Evolutionary conservation across 2,329 filamentous ascomycete species (phyloP).

Genomic region (Xylaria sp.): DNA sequence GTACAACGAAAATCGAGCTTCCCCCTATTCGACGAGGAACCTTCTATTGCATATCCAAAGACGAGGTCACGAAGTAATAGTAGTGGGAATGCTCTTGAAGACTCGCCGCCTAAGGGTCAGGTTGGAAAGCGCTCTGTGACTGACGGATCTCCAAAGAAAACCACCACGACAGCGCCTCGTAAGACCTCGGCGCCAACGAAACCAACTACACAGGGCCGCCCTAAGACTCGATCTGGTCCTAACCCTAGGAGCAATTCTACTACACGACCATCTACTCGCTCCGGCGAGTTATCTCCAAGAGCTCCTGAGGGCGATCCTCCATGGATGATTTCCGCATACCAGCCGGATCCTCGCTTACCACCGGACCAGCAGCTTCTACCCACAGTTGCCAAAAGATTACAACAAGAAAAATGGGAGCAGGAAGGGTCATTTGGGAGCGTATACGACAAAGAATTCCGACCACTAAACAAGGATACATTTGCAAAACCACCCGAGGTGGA

Average conservation of each 20-base stretch:
- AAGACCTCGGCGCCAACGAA: slow-evolving; percentile 60
- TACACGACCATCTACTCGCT: slow-evolving; percentile 71
- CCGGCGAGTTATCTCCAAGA: slow-evolving; percentile 65
- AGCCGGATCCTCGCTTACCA: slow-evolving; percentile 91
- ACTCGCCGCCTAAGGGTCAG: slow-evolving; percentile 49
- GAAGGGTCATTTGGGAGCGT: slow-evolving; percentile 86
- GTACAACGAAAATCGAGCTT: slow-evolving; percentile 69
- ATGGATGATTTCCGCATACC: slow-evolving; percentile 95
- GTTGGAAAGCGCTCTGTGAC: slow-evolving; percentile 56
- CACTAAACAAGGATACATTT: slow-evolving; percentile 75
- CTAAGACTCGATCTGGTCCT: slow-evolving; percentile 71
- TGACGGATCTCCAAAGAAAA: slow-evolving; percentile 67
- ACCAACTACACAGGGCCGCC: slow-evolving; percentile 58
- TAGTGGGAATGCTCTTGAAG: slow-evolving; percentile 63
- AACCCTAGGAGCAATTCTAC: slow-evolving; percentile 58
- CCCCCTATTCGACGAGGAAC: slow-evolving; percentile 64
- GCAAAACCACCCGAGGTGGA: slow-evolving; percentile 56
- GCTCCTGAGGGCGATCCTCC: slow-evolving; percentile 93
- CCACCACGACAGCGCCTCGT: slow-evolving; percentile 49
- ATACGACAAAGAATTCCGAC: slow-evolving; percentile 88
- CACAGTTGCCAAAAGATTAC: slow-evolving; percentile 88
- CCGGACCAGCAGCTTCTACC: slow-evolving; percentile 96
- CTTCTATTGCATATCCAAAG: slow-evolving; percentile 68
- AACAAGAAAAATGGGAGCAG: slow-evolving; percentile 95
- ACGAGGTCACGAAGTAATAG: slow-evolving; percentile 77